Conservation (phyloP, 345 rosid genomes). For the Eucalyptus sideroxylon region DNA sequence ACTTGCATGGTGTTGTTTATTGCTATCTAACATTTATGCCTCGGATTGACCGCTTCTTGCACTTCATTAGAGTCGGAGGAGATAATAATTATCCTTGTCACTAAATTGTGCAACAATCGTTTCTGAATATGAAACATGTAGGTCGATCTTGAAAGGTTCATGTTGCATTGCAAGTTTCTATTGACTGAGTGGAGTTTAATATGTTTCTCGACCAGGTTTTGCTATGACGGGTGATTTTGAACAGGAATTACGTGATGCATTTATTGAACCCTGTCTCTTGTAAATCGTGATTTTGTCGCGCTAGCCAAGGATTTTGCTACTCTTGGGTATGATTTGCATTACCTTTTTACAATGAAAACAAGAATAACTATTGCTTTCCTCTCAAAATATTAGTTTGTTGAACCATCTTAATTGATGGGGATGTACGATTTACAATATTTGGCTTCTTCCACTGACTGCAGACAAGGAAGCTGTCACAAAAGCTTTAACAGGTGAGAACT, state of each 20-base stretch:
- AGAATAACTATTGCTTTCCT: neutral
- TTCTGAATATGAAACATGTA: neutral
- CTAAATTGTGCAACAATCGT: neutral
- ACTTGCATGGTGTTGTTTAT: neutral
- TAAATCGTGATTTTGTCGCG: slow-evolving; percentile 82
- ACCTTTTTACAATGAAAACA: neutral
- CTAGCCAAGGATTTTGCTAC: slow-evolving; percentile 81
- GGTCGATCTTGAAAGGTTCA: neutral
- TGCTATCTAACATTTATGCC: neutral
- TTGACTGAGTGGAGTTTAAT: slow-evolving; percentile 9
- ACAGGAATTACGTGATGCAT: slow-evolving; percentile 79
- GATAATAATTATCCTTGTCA: neutral
- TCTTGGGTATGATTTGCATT: slow-evolving; percentile 45
- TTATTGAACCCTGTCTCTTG: slow-evolving; percentile 94
- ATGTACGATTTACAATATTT: neutral
- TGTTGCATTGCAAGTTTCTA: neutral
- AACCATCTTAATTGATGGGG: neutral
- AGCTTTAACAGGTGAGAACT: slow-evolving; percentile 58
- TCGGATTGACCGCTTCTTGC: neutral
- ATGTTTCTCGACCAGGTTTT: slow-evolving; percentile 47
- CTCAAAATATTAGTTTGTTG: neutral
- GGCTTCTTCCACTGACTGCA: slow-evolving; percentile 87
- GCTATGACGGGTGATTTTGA: slow-evolving; percentile 97
- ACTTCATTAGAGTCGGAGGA: neutral
- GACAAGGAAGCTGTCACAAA: slow-evolving; percentile 68